A percentile compares a stretch with the other conserved stretches of the same genome.
These are phyloP conservation scores for Apiospora saccharicola DNA, from an alignment of 2,329 filamentous ascomycete species.

Conservation along the genomic window DNA sequence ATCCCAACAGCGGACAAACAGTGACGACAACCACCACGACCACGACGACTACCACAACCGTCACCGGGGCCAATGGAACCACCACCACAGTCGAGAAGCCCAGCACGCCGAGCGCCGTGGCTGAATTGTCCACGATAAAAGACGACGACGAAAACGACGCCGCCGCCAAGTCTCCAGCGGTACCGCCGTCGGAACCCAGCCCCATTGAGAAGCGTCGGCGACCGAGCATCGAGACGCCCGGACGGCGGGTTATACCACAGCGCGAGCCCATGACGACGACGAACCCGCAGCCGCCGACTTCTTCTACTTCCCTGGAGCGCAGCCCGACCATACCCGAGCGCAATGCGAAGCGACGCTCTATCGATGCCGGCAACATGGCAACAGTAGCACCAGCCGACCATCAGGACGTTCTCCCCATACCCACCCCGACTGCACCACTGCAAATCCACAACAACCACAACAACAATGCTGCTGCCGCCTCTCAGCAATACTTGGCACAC, in stretches of 20 bases:
- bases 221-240: conserved; percentile 27
- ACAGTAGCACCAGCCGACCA: too few relatives aligned
- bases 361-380: neutral
- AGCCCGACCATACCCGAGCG: conserved; percentile 23
- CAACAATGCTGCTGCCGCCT: neutral
- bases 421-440: neutral
- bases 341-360: neutral
- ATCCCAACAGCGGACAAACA: conserved; percentile 29
- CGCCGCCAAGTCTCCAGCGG: neutral
- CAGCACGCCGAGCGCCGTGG: neutral
- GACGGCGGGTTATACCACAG: conserved; percentile 25
- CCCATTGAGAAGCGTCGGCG: conserved; percentile 7
- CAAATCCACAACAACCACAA: too few relatives aligned
- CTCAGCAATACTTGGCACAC: too few relatives aligned
- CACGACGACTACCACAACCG: conserved; percentile 31
- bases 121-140: conserved; percentile 23
- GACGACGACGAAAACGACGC: conserved; percentile 15
- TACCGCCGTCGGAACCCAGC: neutral
- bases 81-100: conserved; percentile 24
- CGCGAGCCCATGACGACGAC: conserved; percentile 24
- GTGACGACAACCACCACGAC: conserved; percentile 32
- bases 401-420: neutral
- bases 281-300: neutral
- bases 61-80: conserved; percentile 27
- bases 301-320: neutral